A percentile compares a stretch with the other conserved stretches of the same genome.
Evolutionary conservation across 2,329 filamentous ascomycete genomes (phyloP).

Genomic region (Drechslera avenae): DNA sequence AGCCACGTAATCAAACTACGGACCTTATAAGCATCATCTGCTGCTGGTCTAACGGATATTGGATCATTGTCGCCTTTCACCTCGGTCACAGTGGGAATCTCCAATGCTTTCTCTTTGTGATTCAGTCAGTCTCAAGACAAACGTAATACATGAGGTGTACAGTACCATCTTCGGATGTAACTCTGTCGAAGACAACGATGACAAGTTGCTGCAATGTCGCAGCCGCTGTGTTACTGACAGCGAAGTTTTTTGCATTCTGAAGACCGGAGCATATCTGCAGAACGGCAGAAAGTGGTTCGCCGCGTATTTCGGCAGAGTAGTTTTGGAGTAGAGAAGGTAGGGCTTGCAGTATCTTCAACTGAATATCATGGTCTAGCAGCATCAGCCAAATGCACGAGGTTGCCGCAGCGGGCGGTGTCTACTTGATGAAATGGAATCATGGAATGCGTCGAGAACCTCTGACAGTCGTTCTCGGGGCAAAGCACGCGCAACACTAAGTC

Average conservation of each 20-base stretch:
- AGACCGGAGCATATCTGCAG: conserved; percentile 91
- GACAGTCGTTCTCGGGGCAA: conserved; percentile 79
- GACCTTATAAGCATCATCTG: conserved; percentile 82
- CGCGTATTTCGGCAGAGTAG: conserved; percentile 80
- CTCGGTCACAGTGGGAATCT: conserved; percentile 67
- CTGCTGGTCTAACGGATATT: conserved; percentile 72
- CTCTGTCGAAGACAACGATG: conserved; percentile 91
- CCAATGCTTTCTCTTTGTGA: conserved; percentile 46
- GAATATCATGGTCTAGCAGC: conserved; percentile 74
- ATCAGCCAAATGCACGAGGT: conserved; percentile 17
- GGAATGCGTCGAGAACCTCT: conserved; percentile 86
- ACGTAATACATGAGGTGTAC: not conserved
- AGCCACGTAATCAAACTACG: not conserved
- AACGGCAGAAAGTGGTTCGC: conserved; percentile 78
- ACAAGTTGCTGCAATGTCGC: conserved; percentile 96
- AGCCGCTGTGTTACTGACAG: conserved; percentile 93
- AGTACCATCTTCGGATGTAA: conserved; percentile 77
- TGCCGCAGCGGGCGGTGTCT: conserved; percentile 38
- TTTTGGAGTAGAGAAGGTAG: conserved; percentile 89
- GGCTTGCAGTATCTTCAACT: conserved; percentile 93
- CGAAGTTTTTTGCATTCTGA: conserved; percentile 88
- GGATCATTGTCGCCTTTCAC: conserved; percentile 69
- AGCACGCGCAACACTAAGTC: conserved; percentile 80
- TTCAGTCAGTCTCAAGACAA: conserved; percentile 15
- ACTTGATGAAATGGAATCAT: conserved; percentile 77